A percentile compares a stretch with the other conserved stretches of the same genome.
Evolutionary conservation across 1,284 basidiomycete genomes (phyloP).

Genomic region (Trichosporon faecale): DNA sequence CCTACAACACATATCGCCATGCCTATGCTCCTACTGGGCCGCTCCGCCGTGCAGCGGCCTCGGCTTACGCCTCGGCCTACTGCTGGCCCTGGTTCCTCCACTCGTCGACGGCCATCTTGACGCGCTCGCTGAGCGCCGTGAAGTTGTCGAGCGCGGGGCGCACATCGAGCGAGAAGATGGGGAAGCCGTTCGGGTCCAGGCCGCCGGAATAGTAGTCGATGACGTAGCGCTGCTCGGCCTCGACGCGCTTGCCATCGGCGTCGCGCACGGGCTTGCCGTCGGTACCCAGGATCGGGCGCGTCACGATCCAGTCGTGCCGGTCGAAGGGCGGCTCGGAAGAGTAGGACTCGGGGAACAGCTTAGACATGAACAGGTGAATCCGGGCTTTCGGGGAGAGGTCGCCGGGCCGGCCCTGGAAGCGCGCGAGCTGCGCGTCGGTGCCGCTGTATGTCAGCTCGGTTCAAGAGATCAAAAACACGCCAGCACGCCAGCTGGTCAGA

Average conservation of each 20-base stretch:
- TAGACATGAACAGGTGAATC: constrained; percentile 76
- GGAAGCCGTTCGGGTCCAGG: constrained; percentile 76
- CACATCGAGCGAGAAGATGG: constrained; percentile 88
- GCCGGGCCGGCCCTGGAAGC: constrained; percentile 87
- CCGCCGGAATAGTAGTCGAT: constrained; percentile 95
- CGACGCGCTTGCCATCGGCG: background rate
- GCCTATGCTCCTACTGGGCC: background rate
- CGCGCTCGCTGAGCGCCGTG: constrained; percentile 66
- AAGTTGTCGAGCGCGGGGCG: constrained; percentile 81
- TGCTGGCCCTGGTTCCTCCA: constrained; percentile 53
- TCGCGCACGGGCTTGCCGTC: constrained; percentile 58
- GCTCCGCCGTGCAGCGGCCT: too few species aligned
- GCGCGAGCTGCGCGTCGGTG: constrained; percentile 65
- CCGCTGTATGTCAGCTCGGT: constrained; percentile 32
- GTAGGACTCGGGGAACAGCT: constrained; percentile 82
- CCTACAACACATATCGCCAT: constrained; percentile 12
- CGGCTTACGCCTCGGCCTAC: too few species aligned
- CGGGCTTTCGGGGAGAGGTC: constrained; percentile 77
- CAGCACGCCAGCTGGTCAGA: too few species aligned
- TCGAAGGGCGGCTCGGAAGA: constrained; percentile 91
- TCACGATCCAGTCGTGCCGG: constrained; percentile 96
- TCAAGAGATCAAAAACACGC: too few species aligned
- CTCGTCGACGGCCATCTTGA: constrained; percentile 68
- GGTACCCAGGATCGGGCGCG: constrained; percentile 58
- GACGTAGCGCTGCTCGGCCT: constrained; percentile 70